Conservation (phyloP, 2,329 filamentous ascomycete genomes). For the Emericellopsis atlantica region DNA sequence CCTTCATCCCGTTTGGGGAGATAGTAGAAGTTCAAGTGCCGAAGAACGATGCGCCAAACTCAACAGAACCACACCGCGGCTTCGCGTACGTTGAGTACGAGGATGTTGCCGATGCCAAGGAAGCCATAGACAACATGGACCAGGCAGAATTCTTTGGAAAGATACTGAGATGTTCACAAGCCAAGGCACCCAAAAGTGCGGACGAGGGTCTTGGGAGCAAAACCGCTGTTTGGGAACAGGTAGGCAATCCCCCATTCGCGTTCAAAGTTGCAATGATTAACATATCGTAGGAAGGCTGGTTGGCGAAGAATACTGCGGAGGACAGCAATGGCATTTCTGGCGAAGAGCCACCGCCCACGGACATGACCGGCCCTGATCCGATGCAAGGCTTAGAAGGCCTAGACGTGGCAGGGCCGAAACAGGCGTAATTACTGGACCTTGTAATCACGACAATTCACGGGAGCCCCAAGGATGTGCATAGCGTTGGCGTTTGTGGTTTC, state of each 20-base stretch:
- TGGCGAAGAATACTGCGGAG: constrained; percentile 77
- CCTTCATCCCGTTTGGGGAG: constrained; percentile 94
- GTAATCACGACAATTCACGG: constrained; percentile 1
- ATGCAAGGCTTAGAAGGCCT: constrained; percentile 94
- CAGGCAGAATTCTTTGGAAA: constrained; percentile 89
- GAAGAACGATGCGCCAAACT: constrained; percentile 71
- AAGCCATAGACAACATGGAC: constrained; percentile 99
- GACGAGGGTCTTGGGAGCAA: constrained; percentile 85
- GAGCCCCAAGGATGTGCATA: constrained; percentile 22
- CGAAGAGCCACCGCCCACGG: constrained; percentile 22
- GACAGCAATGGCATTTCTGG: constrained; percentile 52
- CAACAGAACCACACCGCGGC: constrained; percentile 70
- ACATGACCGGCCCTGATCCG: constrained; percentile 57
- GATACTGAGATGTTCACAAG: constrained; percentile 81
- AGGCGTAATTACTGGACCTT: constrained; percentile 41
- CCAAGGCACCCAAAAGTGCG: constrained; percentile 81
- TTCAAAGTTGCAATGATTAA: not conserved
- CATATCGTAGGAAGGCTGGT: constrained; percentile 66
- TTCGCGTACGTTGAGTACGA: constrained; percentile 98
- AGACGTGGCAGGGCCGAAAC: constrained; percentile 87
- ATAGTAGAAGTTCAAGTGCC: constrained; percentile 85
- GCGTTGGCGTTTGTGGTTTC: constrained; percentile 28
- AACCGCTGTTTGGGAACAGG: constrained; percentile 95
- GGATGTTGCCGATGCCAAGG: constrained; percentile 69
- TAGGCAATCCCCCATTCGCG: constrained; percentile 25